Base-by-base conservation (phyloP, 495 filamentous ascomycete genomes). In the Daldinia bambusicola region DNA sequence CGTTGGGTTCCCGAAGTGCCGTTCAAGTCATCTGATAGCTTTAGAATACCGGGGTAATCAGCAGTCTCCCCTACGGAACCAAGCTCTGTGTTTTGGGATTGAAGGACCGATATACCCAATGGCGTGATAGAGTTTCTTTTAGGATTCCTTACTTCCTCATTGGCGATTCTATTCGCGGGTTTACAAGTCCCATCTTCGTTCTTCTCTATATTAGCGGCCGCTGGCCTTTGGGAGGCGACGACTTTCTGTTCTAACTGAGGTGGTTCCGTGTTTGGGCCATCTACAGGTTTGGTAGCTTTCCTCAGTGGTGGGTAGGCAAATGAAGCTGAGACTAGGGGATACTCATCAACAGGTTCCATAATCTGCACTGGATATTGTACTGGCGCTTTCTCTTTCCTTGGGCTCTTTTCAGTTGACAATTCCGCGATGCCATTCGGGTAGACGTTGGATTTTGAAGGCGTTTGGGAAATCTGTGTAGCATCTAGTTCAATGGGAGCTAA, bases 401-500 rank as follows among this genome's bases (percentile, higher is more conserved):
- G 65, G 77, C 41, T 59, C 75, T 77, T 53, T 64, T 73, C 73
- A 4, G 80, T 78, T 31, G 78, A 74, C 26, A 84, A 61, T 52
- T 81, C 78, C 34, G 60, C 57, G 9, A 63, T 34, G 6, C 26
- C 48, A 51, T 53, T 63, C 20, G 66, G 73, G 4, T 31, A n/a
- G 20, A 53, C 13, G 26, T 66, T 67, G 6, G 63, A 55, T 45
- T 63, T 62, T 37, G 55, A 78, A 66, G 40, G 69, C 62, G 22
- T 70, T 70, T 12, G 55, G 22, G 38, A 74, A 67, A 52, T 69
- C 40, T 65, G 57, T 4, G 45, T 72, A 34, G 57, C 77, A 59
- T 70, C 81, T 45, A 85, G 36, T 62, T 85, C 83, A 13, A 84
- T 75, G 1, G 82, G 81, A 6, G 82, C 73, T 13, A 83, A 76